Evolutionary conservation across 179 eudicot species (phyloP).

Genomic region (Silene coronaria): DNA sequence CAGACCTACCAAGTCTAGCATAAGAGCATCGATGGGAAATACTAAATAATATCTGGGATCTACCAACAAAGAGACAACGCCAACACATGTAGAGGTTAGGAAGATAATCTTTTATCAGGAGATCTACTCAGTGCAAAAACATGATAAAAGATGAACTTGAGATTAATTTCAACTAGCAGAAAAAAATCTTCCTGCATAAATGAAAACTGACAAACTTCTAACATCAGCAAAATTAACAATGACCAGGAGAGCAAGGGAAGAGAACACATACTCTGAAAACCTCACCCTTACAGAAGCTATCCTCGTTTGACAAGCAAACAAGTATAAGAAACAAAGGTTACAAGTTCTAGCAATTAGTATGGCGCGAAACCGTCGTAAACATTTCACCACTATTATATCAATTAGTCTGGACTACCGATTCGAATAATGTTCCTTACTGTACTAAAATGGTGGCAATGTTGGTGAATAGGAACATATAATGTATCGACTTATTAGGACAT

Average conservation of each 20-base stretch:
- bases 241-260: neutral
- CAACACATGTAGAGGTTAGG: neutral
- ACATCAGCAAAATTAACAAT: neutral
- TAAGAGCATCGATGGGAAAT: neutral
- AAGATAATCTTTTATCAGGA: neutral
- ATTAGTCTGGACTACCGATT: neutral
- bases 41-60: neutral
- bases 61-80: neutral
- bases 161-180: no score
- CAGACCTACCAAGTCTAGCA: neutral
- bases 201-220: neutral
- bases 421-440: neutral
- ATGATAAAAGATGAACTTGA: neutral
- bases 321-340: neutral
- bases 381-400: no score
- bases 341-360: neutral
- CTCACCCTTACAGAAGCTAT: neutral
- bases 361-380: neutral
- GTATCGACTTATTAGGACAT: neutral
- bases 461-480: neutral
- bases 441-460: neutral
- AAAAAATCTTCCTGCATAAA: neutral
- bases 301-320: conserved; percentile 1
- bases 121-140: neutral
- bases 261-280: neutral